These are phyloP conservation scores for Aurinia saxatilis DNA, from an alignment of 345 rosid genomes.

Conservation along the genomic window DNA sequence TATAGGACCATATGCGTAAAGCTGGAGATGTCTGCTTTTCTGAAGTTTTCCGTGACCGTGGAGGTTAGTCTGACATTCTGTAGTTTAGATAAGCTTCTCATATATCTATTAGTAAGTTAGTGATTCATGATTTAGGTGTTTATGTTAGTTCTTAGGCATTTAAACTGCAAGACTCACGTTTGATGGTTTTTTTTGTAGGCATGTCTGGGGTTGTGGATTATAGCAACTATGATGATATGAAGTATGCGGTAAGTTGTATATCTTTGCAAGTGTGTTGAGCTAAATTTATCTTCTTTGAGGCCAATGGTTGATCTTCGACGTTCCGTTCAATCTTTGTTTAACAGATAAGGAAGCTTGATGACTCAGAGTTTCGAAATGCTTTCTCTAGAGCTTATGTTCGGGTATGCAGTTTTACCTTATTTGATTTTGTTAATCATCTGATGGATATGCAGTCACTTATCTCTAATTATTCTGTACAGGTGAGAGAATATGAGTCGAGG, in stretches of 20 bases:
- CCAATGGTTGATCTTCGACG: background rate
- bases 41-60: conserved; percentile 80
- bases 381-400: conserved; percentile 73
- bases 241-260: conserved; percentile 69
- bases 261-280: background rate
- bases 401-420: conserved; percentile 36
- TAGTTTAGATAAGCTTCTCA: background rate
- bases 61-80: conserved; percentile 39
- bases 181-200: conserved; percentile 39
- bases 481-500: conserved; percentile 71
- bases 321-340: conserved; percentile 5
- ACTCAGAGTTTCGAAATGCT: conserved; percentile 81
- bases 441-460: background rate
- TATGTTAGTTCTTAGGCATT: background rate
- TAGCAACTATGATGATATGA: conserved; percentile 86
- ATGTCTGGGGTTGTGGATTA: conserved; percentile 89
- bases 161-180: background rate
- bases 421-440: background rate
- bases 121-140: background rate
- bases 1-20: conserved; percentile 98
- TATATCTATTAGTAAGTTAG: background rate
- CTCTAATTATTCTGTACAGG: conserved; percentile 33
- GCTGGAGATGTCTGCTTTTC: conserved; percentile 99
- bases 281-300: background rate
- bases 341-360: conserved; percentile 85